Evolutionary conservation across 176 grass and related monocot species (phyloP).

Genomic region (Zoysia pacifica): DNA sequence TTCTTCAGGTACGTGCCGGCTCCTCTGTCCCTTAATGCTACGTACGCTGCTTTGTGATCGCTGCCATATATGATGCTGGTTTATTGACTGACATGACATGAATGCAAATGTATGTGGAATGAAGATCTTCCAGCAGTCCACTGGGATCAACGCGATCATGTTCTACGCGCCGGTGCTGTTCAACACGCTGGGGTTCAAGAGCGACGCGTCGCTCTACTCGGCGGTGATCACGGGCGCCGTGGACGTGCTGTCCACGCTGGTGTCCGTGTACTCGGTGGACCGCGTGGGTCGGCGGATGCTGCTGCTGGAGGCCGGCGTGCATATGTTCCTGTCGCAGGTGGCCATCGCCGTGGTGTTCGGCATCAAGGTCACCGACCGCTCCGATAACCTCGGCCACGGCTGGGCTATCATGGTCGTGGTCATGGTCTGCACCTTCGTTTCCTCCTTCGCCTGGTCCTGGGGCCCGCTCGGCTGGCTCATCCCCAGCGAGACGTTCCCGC

Average conservation of each 20-base stretch:
- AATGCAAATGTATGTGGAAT: no score
- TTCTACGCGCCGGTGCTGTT: slow-evolving; percentile 97
- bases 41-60: no score
- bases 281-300: slow-evolving; percentile 67
- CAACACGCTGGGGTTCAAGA: slow-evolving; percentile 91
- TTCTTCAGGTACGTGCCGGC: no score
- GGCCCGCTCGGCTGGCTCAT: slow-evolving; percentile 94
- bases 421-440: slow-evolving; percentile 82
- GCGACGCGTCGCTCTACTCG: slow-evolving; percentile 80
- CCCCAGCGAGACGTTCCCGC: slow-evolving; percentile 93
- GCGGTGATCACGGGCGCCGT: slow-evolving; percentile 89
- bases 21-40: no score
- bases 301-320: slow-evolving; percentile 91
- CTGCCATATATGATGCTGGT: no score
- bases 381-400: slow-evolving; percentile 52
- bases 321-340: slow-evolving; percentile 91
- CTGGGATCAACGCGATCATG: slow-evolving; percentile 98
- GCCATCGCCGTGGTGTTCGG: slow-evolving; percentile 67
- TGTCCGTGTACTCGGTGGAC: slow-evolving; percentile 90
- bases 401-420: slow-evolving; percentile 79
- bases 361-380: slow-evolving; percentile 70
- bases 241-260: slow-evolving; percentile 85
- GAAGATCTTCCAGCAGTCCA: slow-evolving; percentile 97
- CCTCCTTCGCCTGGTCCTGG: slow-evolving; percentile 93
- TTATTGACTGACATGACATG: no score